Evolutionary conservation across 2,329 filamentous ascomycete genomes (phyloP), one percentile per base, ranked within the genome.

Genomic region (Claviceps sp.): DNA sequence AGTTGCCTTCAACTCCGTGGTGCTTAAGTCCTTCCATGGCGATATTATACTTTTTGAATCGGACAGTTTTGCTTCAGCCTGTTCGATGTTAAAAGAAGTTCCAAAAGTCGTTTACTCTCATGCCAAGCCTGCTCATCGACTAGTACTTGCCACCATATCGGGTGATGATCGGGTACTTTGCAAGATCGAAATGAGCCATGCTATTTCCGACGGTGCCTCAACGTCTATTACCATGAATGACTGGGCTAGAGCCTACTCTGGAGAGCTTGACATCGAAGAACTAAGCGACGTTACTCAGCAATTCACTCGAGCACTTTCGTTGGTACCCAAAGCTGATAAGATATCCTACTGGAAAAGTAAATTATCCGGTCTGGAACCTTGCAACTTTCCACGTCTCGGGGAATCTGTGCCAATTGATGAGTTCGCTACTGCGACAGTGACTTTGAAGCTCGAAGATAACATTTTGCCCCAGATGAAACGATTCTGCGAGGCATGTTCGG

Each of bases 121-220:
- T 9, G 26, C n/a, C 3, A 49, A 51, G 26, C 52, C 48, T 3
- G 40, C 52, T n/a, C 45, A 53, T 34, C 39, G 52, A 22, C 20
- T 53, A 16, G 37, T 47, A 34, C 23, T 51, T 5, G 29, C 23
- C 36, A 34, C 37, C 23, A 22, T 47, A 22, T 14, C 6, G 5
- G 44, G 44, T 2, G 50, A 51, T 23, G 39, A 43, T 22, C 45
- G 38, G 16, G 47, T 53, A 4, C 17, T 52, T 9, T 56, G 54
- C 46, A 45, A 47, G 36, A 39, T 56, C 16, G 54, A 54, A 39
- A 53, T 53, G 40, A 56, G 53, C 20, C 54, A 56, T 40, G 49
- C 54, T 9, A 46, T 56, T 26, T 46, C 47, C 2, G 54, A 56
- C 23, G 54, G 52, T 40, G 42, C 47, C 8, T 54, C 54, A n/a